A percentile compares a stretch with the other conserved stretches of the same genome.
Evolutionary conservation across 371 early-diverging fungal species (phyloP).

Genomic region (Syncephalastrum contaminatum): DNA sequence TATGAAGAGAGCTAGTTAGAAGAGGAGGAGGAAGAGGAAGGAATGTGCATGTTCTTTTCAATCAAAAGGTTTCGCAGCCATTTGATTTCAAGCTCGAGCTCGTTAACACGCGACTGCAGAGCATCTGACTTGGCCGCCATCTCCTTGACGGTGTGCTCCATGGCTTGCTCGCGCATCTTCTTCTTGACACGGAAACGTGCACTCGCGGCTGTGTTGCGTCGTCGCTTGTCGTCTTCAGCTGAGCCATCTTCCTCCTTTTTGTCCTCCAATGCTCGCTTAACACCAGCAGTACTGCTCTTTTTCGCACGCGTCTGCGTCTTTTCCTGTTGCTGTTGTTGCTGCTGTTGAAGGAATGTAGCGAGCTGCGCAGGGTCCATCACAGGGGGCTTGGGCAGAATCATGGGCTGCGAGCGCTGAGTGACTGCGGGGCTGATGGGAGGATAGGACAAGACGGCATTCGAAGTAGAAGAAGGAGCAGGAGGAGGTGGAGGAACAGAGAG

Average conservation of each 20-base stretch:
- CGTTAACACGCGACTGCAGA: constrained; percentile 68
- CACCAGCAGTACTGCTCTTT: too few species aligned
- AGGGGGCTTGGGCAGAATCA: constrained; percentile 35
- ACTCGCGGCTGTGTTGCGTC: constrained; percentile 90
- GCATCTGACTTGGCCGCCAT: constrained; percentile 71
- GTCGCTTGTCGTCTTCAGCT: constrained; percentile 78
- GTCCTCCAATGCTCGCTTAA: too few species aligned
- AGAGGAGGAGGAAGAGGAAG: too few species aligned
- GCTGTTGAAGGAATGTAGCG: constrained; percentile 11
- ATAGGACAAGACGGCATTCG: not conserved
- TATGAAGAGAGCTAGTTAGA: too few species aligned
- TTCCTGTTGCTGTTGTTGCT: not conserved
- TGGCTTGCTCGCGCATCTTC: constrained; percentile 77
- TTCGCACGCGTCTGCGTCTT: not conserved
- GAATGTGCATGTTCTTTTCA: constrained; percentile 55
- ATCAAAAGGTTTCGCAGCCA: constrained; percentile 85
- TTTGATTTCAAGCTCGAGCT: constrained; percentile 85
- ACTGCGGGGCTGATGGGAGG: constrained; percentile 20
- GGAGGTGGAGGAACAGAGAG: constrained; percentile 3
- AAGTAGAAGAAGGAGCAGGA: constrained; percentile 2
- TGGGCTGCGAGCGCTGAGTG: constrained; percentile 18
- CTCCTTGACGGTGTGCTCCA: constrained; percentile 77
- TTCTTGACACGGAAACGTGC: constrained; percentile 94
- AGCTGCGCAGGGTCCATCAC: constrained; percentile 13
- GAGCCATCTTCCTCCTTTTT: too few species aligned